phyloP scores from a whole-genome alignment of 2,329 filamentous ascomycete genomes.

The Exophiala sideris region DNA sequence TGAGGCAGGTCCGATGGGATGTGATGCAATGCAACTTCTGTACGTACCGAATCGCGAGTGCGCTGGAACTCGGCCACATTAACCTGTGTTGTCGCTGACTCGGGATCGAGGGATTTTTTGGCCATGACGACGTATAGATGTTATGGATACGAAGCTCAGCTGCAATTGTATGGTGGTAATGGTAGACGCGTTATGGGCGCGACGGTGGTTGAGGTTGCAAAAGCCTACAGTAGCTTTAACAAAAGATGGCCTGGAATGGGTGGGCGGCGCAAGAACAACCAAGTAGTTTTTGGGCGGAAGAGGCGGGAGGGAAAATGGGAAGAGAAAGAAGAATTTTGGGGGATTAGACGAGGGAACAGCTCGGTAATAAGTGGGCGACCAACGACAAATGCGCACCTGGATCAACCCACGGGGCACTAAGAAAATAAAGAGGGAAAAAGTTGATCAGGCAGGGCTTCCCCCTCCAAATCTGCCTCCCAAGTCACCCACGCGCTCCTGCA shows the following conservation, averaged over 20 bases:
- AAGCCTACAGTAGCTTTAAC: constrained; percentile 14
- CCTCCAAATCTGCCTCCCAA: constrained; percentile 6
- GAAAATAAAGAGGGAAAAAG: constrained; percentile 7
- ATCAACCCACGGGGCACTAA: neutral
- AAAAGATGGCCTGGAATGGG: constrained; percentile 37
- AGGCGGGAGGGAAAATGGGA: constrained; percentile 1
- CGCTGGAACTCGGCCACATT: constrained; percentile 73
- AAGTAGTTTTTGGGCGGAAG: neutral
- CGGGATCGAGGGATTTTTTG: constrained; percentile 31
- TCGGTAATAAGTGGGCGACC: neutral
- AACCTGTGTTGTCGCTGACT: constrained; percentile 32
- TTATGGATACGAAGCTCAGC: too few relatives aligned
- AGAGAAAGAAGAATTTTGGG: constrained; percentile 1
- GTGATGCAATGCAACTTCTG: constrained; percentile 15
- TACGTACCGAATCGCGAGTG: constrained; percentile 76
- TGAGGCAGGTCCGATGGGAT: constrained; percentile 19
- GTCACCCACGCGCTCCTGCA: too few relatives aligned
- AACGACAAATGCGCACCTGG: neutral
- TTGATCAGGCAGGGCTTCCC: neutral
- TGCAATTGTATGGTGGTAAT: neutral
- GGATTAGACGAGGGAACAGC: neutral
- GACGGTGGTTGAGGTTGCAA: constrained; percentile 1
- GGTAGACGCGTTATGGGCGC: constrained; percentile 4
- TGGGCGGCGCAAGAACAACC: constrained; percentile 39
- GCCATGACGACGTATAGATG: constrained; percentile 17